These are phyloP conservation scores for Orbilia ellipsospora DNA, from an alignment of 2,329 filamentous ascomycete genomes.

Conservation along the genomic window DNA sequence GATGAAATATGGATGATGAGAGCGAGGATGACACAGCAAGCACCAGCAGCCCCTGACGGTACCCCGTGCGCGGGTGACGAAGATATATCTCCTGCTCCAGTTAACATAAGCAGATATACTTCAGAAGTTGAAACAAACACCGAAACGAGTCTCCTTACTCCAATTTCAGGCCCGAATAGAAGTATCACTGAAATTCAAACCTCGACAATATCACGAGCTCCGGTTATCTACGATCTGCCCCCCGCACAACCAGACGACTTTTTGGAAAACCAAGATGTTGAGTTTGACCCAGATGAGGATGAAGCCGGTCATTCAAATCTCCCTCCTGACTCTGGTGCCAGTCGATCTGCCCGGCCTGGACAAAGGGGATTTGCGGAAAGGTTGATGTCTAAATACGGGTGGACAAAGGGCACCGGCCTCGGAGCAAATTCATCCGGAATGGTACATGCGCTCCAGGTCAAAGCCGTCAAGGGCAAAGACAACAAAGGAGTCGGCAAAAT, in stretches of 20 bases:
- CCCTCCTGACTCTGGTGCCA: constrained; percentile 51
- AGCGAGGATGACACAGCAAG: constrained; percentile 78
- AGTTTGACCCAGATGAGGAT: constrained; percentile 58
- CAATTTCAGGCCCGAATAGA: neutral
- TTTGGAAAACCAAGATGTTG: constrained; percentile 30
- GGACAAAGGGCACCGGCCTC: constrained; percentile 86
- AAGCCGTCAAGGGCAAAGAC: constrained; percentile 87
- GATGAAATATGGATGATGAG: constrained; percentile 65
- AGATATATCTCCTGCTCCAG: neutral
- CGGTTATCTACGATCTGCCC: constrained; percentile 76
- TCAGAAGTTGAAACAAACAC: neutral
- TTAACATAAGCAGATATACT: neutral
- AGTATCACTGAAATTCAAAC: constrained; percentile 61
- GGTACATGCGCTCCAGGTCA: constrained; percentile 80
- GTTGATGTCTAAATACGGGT: constrained; percentile 93
- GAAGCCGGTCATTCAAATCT: neutral
- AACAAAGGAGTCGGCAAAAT: constrained; percentile 80
- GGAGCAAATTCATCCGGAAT: constrained; percentile 86
- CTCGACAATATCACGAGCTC: constrained; percentile 77
- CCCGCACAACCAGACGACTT: constrained; percentile 54
- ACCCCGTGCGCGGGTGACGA: constrained; percentile 52
- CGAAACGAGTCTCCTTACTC: neutral
- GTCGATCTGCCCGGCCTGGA: constrained; percentile 76
- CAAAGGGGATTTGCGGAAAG: constrained; percentile 87
- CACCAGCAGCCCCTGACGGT: constrained; percentile 67